phyloP scores from a whole-genome alignment of 2,329 filamentous ascomycete genomes.

The Verticillium tricorpus region DNA sequence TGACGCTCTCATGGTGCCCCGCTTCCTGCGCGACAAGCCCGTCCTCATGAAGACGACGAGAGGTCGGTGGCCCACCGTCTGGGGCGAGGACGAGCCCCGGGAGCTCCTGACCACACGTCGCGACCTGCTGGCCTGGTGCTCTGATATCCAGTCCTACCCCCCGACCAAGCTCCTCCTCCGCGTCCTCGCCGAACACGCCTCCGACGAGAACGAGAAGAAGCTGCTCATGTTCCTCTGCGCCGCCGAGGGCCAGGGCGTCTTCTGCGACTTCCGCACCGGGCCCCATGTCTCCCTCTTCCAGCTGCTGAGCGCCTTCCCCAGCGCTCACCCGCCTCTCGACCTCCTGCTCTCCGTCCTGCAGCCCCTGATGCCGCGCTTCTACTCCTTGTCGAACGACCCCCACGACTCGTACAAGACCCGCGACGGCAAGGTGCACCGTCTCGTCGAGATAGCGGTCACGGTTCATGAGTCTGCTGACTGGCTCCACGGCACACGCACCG shows the following conservation, averaged over 20 bases:
- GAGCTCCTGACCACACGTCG: slow-evolving; percentile 86
- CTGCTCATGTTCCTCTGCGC: slow-evolving; percentile 82
- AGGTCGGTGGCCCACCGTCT: slow-evolving; percentile 95
- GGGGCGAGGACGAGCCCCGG: slow-evolving; percentile 84
- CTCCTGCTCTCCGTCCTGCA: slow-evolving; percentile 74
- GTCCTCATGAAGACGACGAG: slow-evolving; percentile 72
- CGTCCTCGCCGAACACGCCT: slow-evolving; percentile 78
- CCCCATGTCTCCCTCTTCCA: slow-evolving; percentile 82
- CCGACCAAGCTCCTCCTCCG: slow-evolving; percentile 86
- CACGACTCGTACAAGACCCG: slow-evolving; percentile 67
- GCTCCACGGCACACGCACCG: slow-evolving; percentile 67
- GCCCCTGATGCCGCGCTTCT: slow-evolving; percentile 95
- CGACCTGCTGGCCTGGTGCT: slow-evolving; percentile 93
- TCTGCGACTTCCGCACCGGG: slow-evolving; percentile 90
- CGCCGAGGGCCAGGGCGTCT: slow-evolving; percentile 83
- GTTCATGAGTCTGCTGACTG: slow-evolving; percentile 85
- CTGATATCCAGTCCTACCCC: slow-evolving; percentile 87
- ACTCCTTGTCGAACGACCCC: slow-evolving; percentile 95
- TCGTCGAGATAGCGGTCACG: slow-evolving; percentile 95
- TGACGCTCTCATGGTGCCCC: slow-evolving; percentile 75
- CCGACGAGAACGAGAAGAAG: slow-evolving; percentile 79
- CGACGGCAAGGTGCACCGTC: slow-evolving; percentile 66
- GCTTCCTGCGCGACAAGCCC: slow-evolving; percentile 77
- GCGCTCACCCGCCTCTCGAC: slow-evolving; percentile 81
- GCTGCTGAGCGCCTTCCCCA: slow-evolving; percentile 87